Base-by-base conservation (phyloP, 2,329 filamentous ascomycete genomes). In the Dryadomyces quercus-mongolicae region DNA sequence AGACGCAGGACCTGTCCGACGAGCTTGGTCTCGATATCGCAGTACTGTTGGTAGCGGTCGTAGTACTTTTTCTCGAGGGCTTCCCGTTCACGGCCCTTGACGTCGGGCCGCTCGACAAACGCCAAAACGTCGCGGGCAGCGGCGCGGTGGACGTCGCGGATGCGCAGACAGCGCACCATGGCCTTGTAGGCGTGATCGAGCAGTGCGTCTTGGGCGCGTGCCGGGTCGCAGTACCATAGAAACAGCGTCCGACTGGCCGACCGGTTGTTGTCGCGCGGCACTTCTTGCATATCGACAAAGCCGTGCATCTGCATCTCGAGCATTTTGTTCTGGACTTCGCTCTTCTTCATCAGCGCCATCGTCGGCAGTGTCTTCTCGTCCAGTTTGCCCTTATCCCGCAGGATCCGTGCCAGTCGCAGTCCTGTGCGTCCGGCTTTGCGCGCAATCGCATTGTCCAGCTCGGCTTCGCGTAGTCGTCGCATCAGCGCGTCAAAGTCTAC, bases 261-360 rank as follows among this genome's bases (percentile, higher is more conserved):
- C 38, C 90, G 84, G 58, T 84, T 85, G 60, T 85, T 85, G 63
- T 97, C 92, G 60, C 88, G 87, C 0, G 93, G 93, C 0, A 98
- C 85, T 71, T 98, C 93, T 67, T 98, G 93, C 6, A 95, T 81
- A 60, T 97, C 89, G 13, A 95, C 82, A 57, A 93, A 84, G 2
- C 93, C 92, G 18, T 83, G 82, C 66, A 89, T 84, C 61, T 95
- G 88, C 77, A 98, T 87, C 58, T 84, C 82, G 15, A 88, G 84
- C 68, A 97, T 84, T 58, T 90, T 86, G 55, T 85, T 82, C 49
- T 93, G 88, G 22, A 97, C 81, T 53, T 95, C 88, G 55, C 85
- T 83, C 62, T 92, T 88, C 55, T 86, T 85, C 74, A 96, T 85
- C 57, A 98, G 79, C 53, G 86, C 87, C 54, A 90, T 77, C 51